Conservation (phyloP, 2,329 filamentous ascomycete genomes). For the Tolypocladium endophyticum region DNA sequence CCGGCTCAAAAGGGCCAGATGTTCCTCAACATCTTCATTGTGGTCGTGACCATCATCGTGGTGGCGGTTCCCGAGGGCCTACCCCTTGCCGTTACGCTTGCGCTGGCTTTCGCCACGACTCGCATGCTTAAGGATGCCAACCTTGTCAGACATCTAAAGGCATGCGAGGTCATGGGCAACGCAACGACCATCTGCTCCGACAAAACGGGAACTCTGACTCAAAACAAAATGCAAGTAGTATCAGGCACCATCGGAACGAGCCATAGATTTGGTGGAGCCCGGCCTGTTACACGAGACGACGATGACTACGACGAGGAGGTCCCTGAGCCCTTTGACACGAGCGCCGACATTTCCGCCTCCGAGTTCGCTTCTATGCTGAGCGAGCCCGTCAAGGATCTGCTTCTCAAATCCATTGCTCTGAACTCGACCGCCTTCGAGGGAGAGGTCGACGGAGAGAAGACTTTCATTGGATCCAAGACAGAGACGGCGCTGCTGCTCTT, state of each 20-base stretch:
- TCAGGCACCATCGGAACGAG: slow-evolving; percentile 46
- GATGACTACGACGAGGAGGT: slow-evolving; percentile 10
- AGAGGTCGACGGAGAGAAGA: slow-evolving; percentile 53
- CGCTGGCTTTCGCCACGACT: slow-evolving; percentile 66
- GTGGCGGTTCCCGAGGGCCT: slow-evolving; percentile 71
- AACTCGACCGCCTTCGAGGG: slow-evolving; percentile 72
- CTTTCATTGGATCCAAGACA: slow-evolving; percentile 69
- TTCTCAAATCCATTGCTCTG: slow-evolving; percentile 49
- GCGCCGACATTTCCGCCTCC: slow-evolving; percentile 28
- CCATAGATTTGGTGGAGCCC: slow-evolving; percentile 40
- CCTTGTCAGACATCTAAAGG: slow-evolving; percentile 63
- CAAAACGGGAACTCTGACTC: slow-evolving; percentile 57
- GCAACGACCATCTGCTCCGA: slow-evolving; percentile 61
- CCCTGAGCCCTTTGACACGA: slow-evolving; percentile 12
- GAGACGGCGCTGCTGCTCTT: slow-evolving; percentile 65
- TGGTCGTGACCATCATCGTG: slow-evolving; percentile 70
- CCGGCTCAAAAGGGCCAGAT: slow-evolving; percentile 68
- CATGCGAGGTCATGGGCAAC: slow-evolving; percentile 75
- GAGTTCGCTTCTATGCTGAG: slow-evolving; percentile 38
- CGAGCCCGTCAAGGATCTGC: slow-evolving; percentile 36
- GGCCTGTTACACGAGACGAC: slow-evolving; percentile 10
- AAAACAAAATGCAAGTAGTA: slow-evolving; percentile 60
- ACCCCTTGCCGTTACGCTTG: slow-evolving; percentile 67
- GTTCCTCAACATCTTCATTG: slow-evolving; percentile 67
- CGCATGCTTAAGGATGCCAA: slow-evolving; percentile 72